Evolutionary conservation across 495 filamentous ascomycete species (phyloP).

Genomic region (Podospora pseudoanserina): DNA sequence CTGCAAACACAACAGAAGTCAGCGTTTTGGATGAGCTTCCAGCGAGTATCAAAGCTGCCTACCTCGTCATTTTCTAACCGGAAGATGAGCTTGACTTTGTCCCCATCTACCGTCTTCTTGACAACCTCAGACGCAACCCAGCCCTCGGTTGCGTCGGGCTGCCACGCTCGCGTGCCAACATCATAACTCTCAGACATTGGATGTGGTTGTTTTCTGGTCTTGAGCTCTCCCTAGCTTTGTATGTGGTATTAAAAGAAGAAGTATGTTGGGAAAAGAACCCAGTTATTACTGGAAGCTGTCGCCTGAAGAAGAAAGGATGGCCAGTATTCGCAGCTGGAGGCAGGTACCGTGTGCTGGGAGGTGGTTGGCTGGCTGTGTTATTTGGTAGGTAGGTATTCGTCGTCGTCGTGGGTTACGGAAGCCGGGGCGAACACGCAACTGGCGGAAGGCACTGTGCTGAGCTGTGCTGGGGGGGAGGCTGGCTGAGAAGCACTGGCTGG

Average conservation of each 20-base stretch:
- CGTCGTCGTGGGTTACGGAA: not conserved
- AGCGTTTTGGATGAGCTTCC: slow-evolving; percentile 20
- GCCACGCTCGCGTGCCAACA: slow-evolving; percentile 96
- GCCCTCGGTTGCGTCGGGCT: slow-evolving; percentile 90
- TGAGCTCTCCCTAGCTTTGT: slow-evolving; percentile 5
- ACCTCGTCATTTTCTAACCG: slow-evolving; percentile 92
- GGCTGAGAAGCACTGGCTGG: slow-evolving; percentile 5
- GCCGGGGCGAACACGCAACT: not conserved
- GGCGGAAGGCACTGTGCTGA: not conserved
- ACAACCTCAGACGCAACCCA: slow-evolving; percentile 96
- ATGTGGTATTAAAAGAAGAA: slow-evolving; percentile 12
- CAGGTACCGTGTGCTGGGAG: not conserved
- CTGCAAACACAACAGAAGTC: slow-evolving; percentile 42
- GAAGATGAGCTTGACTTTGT: slow-evolving; percentile 83
- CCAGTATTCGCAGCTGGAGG: not conserved
- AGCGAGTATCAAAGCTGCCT: slow-evolving; percentile 23
- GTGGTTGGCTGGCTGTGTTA: not conserved
- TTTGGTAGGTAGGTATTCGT: slow-evolving; percentile 1
- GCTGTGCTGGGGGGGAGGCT: too few species aligned
- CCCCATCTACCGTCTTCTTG: slow-evolving; percentile 77
- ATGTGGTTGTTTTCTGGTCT: slow-evolving; percentile 20
- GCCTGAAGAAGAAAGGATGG: slow-evolving; percentile 12
- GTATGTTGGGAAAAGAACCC: slow-evolving; percentile 26
- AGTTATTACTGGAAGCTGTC: slow-evolving; percentile 20
- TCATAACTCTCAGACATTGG: slow-evolving; percentile 95